Percentiles rank a stretch among this genome's conserved stretches.
Conservation (phyloP, 192 early-diverging fungal genomes). For the Umbelopsis isabellina region DNA sequence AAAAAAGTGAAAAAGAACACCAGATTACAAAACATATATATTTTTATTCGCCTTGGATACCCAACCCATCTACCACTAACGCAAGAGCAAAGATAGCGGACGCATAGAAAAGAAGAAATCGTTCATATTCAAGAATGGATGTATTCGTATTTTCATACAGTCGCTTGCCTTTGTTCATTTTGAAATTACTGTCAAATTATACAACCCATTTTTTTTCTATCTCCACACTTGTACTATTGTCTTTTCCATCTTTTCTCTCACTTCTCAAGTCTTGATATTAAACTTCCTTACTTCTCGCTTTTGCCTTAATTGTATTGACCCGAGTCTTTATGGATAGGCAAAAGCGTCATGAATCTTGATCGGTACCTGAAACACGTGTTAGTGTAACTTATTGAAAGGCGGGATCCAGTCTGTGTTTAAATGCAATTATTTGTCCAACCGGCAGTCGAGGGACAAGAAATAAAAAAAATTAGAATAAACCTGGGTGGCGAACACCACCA, state of each 20-base stretch:
- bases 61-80: not conserved
- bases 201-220: not conserved
- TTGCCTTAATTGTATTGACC: too few relatives aligned
- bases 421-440: constrained; percentile 10
- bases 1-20: not conserved
- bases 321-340: too few relatives aligned
- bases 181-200: not conserved
- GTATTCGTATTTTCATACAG: too few relatives aligned
- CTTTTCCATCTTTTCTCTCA: constrained; percentile 3
- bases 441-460: not conserved
- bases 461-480: not conserved
- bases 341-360: not conserved
- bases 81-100: not conserved
- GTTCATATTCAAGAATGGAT: not conserved
- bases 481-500: not conserved
- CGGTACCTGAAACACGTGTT: constrained; percentile 17
- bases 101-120: not conserved
- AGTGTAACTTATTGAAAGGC: not conserved
- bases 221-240: constrained; percentile 19
- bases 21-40: constrained; percentile 6
- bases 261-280: constrained; percentile 7
- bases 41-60: constrained; percentile 22
- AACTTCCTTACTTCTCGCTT: not conserved
- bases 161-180: not conserved
- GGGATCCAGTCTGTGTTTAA: constrained; percentile 1